Evolutionary conservation across 2,329 filamentous ascomycete genomes (phyloP).

Genomic region (Fusarium phyllophilum): DNA sequence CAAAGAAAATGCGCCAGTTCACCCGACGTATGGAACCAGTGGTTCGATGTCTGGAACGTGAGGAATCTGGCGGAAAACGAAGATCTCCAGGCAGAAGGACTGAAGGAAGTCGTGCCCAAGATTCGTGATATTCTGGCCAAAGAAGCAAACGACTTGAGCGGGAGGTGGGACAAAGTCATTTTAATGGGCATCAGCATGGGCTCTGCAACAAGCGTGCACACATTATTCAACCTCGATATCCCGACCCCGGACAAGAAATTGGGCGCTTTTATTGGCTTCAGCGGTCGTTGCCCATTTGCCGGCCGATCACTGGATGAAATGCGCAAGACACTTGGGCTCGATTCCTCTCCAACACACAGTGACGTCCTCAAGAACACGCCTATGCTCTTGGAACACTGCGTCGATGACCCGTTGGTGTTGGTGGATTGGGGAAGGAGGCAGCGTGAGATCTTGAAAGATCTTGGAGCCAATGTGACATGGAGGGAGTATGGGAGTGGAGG

Average conservation of each 20-base stretch:
- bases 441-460: conserved; percentile 48
- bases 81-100: conserved; percentile 54
- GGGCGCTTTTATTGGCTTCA: conserved; percentile 53
- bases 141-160: conserved; percentile 51
- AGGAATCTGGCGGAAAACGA: conserved; percentile 53
- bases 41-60: conserved; percentile 63
- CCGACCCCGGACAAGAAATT: conserved; percentile 25
- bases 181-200: conserved; percentile 60
- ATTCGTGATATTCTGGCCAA: conserved; percentile 47
- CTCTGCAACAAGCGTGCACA: conserved; percentile 53
- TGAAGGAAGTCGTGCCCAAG: conserved; percentile 51
- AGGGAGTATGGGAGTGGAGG: conserved; percentile 55
- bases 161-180: conserved; percentile 52
- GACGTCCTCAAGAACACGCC: conserved; percentile 55
- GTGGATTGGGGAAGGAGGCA: conserved; percentile 52
- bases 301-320: conserved; percentile 45
- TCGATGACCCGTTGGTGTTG: conserved; percentile 55
- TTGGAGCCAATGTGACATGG: conserved; percentile 54
- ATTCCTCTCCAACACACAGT: not conserved
- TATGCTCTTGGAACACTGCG: conserved; percentile 57
- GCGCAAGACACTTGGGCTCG: conserved; percentile 16
- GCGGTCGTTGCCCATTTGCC: conserved; percentile 51
- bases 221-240: conserved; percentile 50
- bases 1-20: conserved; percentile 40
- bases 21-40: conserved; percentile 51